Evolutionary conservation across 2,329 filamentous ascomycete species (phyloP).

Genomic region (Fusarium chuoi): DNA sequence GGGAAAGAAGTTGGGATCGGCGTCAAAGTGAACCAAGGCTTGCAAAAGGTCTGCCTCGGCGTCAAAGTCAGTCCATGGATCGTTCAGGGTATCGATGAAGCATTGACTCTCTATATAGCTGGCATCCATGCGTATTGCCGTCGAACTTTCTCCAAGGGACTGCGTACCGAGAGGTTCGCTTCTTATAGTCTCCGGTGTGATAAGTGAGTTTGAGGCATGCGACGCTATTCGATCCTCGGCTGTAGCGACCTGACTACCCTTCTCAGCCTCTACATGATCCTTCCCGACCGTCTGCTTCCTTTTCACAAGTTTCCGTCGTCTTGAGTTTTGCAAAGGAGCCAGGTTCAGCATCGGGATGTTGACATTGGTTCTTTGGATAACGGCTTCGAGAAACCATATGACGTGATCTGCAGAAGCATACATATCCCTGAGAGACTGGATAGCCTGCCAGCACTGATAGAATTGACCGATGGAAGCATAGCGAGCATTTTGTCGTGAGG

Average conservation of each 20-base stretch:
- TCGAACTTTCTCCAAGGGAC: neutral
- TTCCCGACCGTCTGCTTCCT: no score
- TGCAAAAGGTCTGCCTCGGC: neutral
- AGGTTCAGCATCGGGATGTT: neutral
- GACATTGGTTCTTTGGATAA: neutral
- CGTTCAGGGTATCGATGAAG: neutral
- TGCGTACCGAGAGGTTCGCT: no score
- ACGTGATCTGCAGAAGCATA: neutral
- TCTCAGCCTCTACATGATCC: no score
- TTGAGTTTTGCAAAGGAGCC: no score
- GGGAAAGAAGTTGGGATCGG: neutral
- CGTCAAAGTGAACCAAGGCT: neutral
- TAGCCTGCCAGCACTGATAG: neutral
- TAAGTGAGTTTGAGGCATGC: no score
- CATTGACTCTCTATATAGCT: no score
- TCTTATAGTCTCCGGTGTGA: no score
- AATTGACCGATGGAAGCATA: neutral
- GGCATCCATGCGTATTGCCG: neutral
- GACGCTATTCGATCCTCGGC: no score
- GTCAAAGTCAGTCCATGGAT: neutral
- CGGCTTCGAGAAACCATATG: neutral
- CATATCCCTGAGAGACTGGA: neutral
- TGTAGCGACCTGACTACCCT: no score
- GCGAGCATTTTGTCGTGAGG: neutral
- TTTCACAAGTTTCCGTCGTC: no score